Evolutionary conservation across 257 asterid species (phyloP).

Genomic region (Capsicum chinense): DNA sequence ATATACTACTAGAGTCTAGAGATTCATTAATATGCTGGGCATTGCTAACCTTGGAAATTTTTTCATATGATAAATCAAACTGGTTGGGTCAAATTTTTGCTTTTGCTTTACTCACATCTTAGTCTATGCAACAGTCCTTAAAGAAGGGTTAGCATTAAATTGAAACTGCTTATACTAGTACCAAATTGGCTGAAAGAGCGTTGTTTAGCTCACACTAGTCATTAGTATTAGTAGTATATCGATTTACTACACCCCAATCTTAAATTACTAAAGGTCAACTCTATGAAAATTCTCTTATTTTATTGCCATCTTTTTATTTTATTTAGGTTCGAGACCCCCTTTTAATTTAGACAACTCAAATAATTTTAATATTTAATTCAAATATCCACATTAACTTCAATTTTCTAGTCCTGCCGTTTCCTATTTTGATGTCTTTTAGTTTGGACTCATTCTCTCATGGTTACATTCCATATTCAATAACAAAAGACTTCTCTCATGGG

Average conservation of each 20-base stretch:
- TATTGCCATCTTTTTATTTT: not conserved
- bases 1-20: no score
- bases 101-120: no score
- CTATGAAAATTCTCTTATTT: not conserved
- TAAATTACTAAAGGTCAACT: not conserved
- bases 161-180: no score
- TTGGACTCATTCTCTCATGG: not conserved
- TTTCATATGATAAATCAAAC: no score
- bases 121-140: no score
- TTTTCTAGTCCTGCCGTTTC: not conserved
- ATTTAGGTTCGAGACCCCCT: not conserved
- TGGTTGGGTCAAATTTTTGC: no score
- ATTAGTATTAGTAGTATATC: no score
- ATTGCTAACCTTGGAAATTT: no score
- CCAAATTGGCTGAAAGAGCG: no score
- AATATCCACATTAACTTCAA: not conserved
- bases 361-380: not conserved
- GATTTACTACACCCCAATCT: not conserved
- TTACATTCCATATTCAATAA: not conserved
- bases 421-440: not conserved
- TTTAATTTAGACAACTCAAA: not conserved
- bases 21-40: no score
- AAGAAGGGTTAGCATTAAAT: no score
- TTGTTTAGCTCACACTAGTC: no score
- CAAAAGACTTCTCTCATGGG: not conserved